A percentile compares a stretch with the other conserved stretches of the same genome.
Evolutionary conservation across 306 rosid species (phyloP).

Genomic region (Begonia peltatifolia): DNA sequence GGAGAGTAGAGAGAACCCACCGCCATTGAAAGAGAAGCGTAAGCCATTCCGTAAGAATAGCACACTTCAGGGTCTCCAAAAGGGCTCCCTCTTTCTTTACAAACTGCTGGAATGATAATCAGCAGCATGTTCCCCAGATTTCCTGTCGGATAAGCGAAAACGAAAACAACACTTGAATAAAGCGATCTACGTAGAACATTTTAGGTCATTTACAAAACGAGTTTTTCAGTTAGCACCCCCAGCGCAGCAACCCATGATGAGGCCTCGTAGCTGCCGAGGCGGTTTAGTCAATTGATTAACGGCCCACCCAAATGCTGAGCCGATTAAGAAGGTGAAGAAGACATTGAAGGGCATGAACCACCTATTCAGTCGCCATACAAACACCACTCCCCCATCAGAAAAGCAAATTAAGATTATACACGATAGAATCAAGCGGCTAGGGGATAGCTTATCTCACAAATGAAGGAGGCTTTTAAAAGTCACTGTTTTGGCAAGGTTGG

Average conservation of each 20-base stretch:
- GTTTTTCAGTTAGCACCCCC: constrained; percentile 19
- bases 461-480: constrained; percentile 28
- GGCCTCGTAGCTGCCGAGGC: constrained; percentile 37
- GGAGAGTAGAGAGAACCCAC: constrained; percentile 7
- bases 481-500: constrained; percentile 29
- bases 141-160: constrained; percentile 17
- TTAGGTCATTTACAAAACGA: no score
- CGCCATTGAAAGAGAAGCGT: constrained; percentile 56
- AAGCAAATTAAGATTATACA: neutral
- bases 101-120: constrained; percentile 39
- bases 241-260: constrained; percentile 41
- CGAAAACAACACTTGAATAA: neutral
- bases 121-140: constrained; percentile 44
- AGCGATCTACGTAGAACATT: no score
- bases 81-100: constrained; percentile 50
- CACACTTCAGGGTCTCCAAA: constrained; percentile 36
- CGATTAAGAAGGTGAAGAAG: constrained; percentile 30
- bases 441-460: constrained; percentile 19
- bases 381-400: neutral
- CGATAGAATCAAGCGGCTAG: no score
- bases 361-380: constrained; percentile 7
- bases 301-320: constrained; percentile 37
- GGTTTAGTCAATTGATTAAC: constrained; percentile 29
- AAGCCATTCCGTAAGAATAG: constrained; percentile 31
- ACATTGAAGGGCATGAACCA: constrained; percentile 51